Base-by-base conservation (phyloP, 1,284 basidiomycete species). In the Ustilago cynodontis region DNA sequence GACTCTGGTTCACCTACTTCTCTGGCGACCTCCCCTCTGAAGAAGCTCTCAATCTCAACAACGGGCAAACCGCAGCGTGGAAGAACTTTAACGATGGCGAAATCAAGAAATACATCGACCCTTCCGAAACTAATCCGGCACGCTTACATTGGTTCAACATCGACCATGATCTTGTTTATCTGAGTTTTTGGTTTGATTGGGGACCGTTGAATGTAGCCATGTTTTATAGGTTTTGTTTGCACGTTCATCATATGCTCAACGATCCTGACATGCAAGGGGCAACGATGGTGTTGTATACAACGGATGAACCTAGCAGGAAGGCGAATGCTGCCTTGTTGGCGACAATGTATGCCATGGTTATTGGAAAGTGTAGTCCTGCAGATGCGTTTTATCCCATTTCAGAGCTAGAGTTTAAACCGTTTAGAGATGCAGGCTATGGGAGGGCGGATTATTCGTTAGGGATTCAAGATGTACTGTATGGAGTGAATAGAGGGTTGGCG, bases 401-500 rank as follows among this genome's bases (percentile, higher is more conserved):
- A 55, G 73, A 82, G 66, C 85, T 95, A 50, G 94, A 96, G 86
- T 93, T 97, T 83, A 82, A 84, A 75, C 93, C 95, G 6, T 99
- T 98, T 86, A 90, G 97, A 70, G 97, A 99, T 82, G 97, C 97
- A 13, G 96, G 96, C 6, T 91, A 94, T 64, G 95, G 95, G 0
- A 90, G 92, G 6, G 93, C 94, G 20, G 95, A 98, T 86, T 98
- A 95, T 87, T 93, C 93, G 82, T 90, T 99, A 65, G 93, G 89
- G 71, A 94, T 97, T 67, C 94, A 84, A 62, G 81, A 98, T 82
- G 94, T 94, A 84, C 89, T 99, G 10, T 98, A 95, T 91, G 96
- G 97, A 18, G 88, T 97, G 59, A 94, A 93, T 90, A 96, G 97
- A 85, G 97, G 95, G 0, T 92, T 95, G 88, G 91, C 94, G 83